phyloP scores from a whole-genome alignment of 1,139 yeast species.

The Geotrichum reessii region DNA sequence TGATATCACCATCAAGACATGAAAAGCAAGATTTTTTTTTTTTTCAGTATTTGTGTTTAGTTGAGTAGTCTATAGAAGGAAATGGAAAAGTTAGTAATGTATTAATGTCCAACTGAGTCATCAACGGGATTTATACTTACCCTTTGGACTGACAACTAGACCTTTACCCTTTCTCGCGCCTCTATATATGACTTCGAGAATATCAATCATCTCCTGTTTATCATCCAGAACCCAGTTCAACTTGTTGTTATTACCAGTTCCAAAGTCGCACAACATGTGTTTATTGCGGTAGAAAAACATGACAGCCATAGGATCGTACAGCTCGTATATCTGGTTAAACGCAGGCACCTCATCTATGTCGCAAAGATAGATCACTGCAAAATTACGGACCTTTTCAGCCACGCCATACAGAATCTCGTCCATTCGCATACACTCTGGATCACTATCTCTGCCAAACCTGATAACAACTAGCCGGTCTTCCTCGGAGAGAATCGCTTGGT shows the following conservation, averaged over 20 bases:
- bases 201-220: slow-evolving; percentile 86
- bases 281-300: slow-evolving; percentile 93
- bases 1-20: background rate
- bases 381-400: slow-evolving; percentile 79
- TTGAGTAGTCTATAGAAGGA: slow-evolving; percentile 26
- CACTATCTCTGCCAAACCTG: slow-evolving; percentile 77
- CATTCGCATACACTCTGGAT: slow-evolving; percentile 79
- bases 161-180: slow-evolving; percentile 95
- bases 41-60: slow-evolving; percentile 35
- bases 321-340: slow-evolving; percentile 87
- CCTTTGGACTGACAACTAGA: slow-evolving; percentile 76
- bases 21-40: no score
- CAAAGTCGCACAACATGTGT: slow-evolving; percentile 97
- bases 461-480: slow-evolving; percentile 83
- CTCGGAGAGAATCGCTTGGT: slow-evolving; percentile 83
- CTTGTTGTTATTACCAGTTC: slow-evolving; percentile 95
- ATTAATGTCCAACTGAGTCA: background rate
- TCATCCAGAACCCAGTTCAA: slow-evolving; percentile 73
- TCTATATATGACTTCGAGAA: slow-evolving; percentile 79
- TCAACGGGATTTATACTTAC: slow-evolving; percentile 19
- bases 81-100: background rate
- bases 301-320: slow-evolving; percentile 82
- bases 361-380: slow-evolving; percentile 82
- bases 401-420: slow-evolving; percentile 77
- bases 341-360: slow-evolving; percentile 88